phyloP scores from a whole-genome alignment of 1,284 basidiomycete genomes.

The Microbotryum silenes-acaulis region DNA sequence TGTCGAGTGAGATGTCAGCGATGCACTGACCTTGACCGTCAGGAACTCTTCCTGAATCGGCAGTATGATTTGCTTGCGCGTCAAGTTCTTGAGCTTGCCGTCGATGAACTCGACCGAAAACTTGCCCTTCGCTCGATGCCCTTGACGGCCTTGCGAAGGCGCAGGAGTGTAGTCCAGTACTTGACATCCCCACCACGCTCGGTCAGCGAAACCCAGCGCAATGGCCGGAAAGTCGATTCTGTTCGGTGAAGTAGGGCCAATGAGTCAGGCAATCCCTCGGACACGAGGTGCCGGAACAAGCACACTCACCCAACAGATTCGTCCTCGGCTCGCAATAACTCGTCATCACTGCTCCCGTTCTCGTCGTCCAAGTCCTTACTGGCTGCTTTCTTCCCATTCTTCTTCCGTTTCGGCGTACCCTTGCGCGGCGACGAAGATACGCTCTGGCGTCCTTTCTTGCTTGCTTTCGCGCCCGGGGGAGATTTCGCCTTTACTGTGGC shows the following conservation, averaged over 20 bases:
- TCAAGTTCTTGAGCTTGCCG: background rate
- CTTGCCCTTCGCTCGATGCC: conserved; percentile 4
- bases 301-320: background rate
- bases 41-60: conserved; percentile 5
- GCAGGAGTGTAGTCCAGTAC: background rate
- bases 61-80: conserved; percentile 6
- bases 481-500: too few relatives aligned
- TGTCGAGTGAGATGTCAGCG: too few relatives aligned
- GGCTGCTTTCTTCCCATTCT: background rate
- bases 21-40: conserved; percentile 7
- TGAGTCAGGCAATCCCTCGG: too few relatives aligned
- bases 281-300: background rate
- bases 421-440: too few relatives aligned
- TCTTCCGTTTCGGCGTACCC: background rate
- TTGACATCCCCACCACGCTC: conserved; percentile 14
- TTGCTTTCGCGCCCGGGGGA: too few relatives aligned
- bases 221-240: conserved; percentile 10
- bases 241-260: background rate
- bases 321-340: background rate
- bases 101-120: conserved; percentile 13
- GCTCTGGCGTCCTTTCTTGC: too few relatives aligned
- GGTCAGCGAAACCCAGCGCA: background rate
- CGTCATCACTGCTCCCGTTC: too few relatives aligned
- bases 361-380: too few relatives aligned
- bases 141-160: conserved; percentile 2